Percentiles rank a stretch among this genome's conserved stretches.
These are phyloP conservation scores for Epichloe coenophiala DNA, from an alignment of 2,329 filamentous ascomycete genomes.

Conservation along the genomic window DNA sequence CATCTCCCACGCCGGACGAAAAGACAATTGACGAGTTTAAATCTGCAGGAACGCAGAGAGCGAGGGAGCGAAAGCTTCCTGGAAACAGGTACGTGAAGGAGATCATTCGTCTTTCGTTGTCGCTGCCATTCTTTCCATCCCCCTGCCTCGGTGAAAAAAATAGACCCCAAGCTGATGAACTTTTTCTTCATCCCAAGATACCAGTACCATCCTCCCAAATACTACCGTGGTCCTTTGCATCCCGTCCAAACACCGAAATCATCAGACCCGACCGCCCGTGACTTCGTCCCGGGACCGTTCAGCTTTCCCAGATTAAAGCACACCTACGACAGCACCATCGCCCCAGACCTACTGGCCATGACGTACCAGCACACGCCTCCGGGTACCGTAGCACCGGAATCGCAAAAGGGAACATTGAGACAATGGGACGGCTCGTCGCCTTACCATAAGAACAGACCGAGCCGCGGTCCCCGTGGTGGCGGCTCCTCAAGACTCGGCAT, in stretches of 20 bases:
- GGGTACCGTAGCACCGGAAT: conserved; percentile 43
- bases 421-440: conserved; percentile 83
- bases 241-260: conserved; percentile 80
- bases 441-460: conserved; percentile 83
- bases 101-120: background rate
- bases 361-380: conserved; percentile 78
- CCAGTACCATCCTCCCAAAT: conserved; percentile 87
- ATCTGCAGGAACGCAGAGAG: conserved; percentile 20
- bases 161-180: background rate
- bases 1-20: conserved; percentile 25
- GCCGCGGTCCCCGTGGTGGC: conserved; percentile 71
- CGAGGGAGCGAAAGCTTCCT: conserved; percentile 27
- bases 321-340: conserved; percentile 77
- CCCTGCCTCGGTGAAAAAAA: background rate
- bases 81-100: conserved; percentile 29
- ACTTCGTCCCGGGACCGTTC: conserved; percentile 87
- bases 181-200: conserved; percentile 49
- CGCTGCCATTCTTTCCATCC: conserved; percentile 20
- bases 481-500: conserved; percentile 49
- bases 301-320: conserved; percentile 75
- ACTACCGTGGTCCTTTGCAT: conserved; percentile 84
- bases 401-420: conserved; percentile 52
- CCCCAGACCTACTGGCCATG: conserved; percentile 76
- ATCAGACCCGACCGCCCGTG: conserved; percentile 75
- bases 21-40: conserved; percentile 27